These are phyloP conservation scores for Russula emetica DNA, from an alignment of 768 basidiomycete species.

Conservation along the genomic window DNA sequence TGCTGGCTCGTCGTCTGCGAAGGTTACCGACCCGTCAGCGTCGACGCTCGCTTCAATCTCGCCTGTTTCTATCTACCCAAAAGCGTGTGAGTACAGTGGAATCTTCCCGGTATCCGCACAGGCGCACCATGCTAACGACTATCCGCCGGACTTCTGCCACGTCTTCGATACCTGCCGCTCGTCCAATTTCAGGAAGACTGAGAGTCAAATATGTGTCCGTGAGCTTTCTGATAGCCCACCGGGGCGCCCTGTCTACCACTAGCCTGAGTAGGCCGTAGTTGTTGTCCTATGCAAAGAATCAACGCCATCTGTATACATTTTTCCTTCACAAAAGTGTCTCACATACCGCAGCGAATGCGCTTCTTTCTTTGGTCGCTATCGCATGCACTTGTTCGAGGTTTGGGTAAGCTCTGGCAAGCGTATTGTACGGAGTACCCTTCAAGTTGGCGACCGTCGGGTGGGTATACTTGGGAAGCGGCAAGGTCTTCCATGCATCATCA, in stretches of 20 bases:
- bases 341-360: constrained; percentile 50
- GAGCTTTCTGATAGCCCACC: constrained; percentile 75
- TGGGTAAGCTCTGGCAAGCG: constrained; percentile 65
- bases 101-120: background rate
- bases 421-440: constrained; percentile 65
- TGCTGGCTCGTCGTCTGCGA: constrained; percentile 58
- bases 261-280: constrained; percentile 67
- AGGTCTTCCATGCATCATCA: constrained; percentile 33
- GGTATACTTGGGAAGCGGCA: constrained; percentile 69
- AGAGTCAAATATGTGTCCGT: constrained; percentile 81
- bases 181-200: constrained; percentile 65
- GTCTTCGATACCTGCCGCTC: constrained; percentile 46
- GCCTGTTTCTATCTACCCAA: constrained; percentile 58
- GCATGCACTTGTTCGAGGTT: constrained; percentile 45
- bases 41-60: constrained; percentile 70
- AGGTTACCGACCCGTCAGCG: constrained; percentile 66
- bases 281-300: constrained; percentile 48
- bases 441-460: constrained; percentile 52
- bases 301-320: background rate
- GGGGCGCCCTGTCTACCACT: constrained; percentile 63
- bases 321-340: background rate
- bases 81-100: background rate
- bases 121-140: constrained; percentile 68
- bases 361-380: constrained; percentile 52
- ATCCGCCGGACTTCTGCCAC: constrained; percentile 54